Evolutionary conservation across 2,329 filamentous ascomycete species (phyloP), one percentile per base, ranked within the genome.

Genomic region (Samsoniella hepiali): DNA sequence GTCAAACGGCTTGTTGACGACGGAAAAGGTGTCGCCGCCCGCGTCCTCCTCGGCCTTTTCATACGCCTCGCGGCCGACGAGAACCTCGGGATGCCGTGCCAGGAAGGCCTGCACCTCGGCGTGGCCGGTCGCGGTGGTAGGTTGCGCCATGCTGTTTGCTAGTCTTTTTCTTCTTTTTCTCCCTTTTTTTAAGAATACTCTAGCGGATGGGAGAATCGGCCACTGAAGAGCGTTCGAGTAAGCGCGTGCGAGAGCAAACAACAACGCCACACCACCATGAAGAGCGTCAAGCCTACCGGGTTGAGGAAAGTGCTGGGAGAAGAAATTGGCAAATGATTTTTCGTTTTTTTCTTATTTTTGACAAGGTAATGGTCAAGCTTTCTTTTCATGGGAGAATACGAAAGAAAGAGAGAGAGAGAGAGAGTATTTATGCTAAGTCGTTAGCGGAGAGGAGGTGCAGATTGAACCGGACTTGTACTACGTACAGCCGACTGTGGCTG

Each of bases 1-100:
- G 38, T 38, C 31, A 11, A 63, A 44, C 6, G 66, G 66, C 58
- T 67, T 66, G 65, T 67, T 66, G 45, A 65, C 49, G n/a, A 66
- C 42, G 29, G 44, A 51, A 40, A 67, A 67, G n/a, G 66, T 67
- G 47, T 66, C 62, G 32, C 54, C 51, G 44, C 63, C 66, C 34
- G 44, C 36, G 2, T 53, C 40, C 10, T 59, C 61, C 40, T 62
- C 56, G 29, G 65, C 63, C 36, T 64, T 56, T 7, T 45, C 61
- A 13, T 58, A 61, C 10, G 66, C 65, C 7, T 62, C 63, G 38
- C 66, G 66, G 32, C 66, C 66, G 56, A 67, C 55, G 40, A 59
- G 45, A 2, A 67, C 44, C 10, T 67, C 63, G 17, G 66, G 63
- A 49, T 67, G 63, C 27, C 54, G 27, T 32, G 61, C 58, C 15